Evolutionary conservation across 352 stramenopile genomes (phyloP), one percentile per base, ranked within the genome.

Genomic region (Phytophthora ohioensis): DNA sequence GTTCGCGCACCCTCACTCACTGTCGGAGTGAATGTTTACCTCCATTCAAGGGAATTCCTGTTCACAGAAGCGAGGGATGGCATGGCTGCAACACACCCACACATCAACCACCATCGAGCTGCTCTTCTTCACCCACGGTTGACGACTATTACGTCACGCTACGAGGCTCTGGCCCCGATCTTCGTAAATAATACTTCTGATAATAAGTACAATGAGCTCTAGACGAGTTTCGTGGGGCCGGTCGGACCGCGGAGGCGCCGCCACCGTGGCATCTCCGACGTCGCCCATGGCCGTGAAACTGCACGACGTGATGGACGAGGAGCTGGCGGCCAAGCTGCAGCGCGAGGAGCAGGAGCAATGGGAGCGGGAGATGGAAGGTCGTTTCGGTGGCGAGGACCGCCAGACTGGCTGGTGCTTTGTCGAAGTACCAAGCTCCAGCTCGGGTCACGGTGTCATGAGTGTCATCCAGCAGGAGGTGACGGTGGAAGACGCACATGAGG

Each of bases 401-500:
- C 73, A 87, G 54, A 83, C 80, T 1, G 84, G 81, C 53, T 92
- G 82, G 82, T 92, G 84, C 54, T 92, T 92, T 59, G 82, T 92
- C 65, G 84, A 92, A 65, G 84, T 92, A 15, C 82, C 84, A n/a
- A 88, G 80, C 60, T 59, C 73, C 2, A 85, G 79, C 61, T 75
- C 78, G 0, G 80, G 85, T 35, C 78, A 78, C 53, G 84, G 84
- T 64, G 82, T 87, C 67, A 92, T 92, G 84, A 91, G 82, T 58
- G 82, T 91, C 63, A 76, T 91, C 12, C 81, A 92, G 55, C 84
- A 92, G 69, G 81, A 92, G 57, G 79, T 92, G 31, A 78, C 80
- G 38, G 75, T 82, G 42, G 67, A 84, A 55, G 70, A 87, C 57
- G 72, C 76, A 8, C 70, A 73, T 9, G 58, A 81, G 52, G 70